Conservation (phyloP, 139 green algal genomes). For the Micromonas commoda region DNA sequence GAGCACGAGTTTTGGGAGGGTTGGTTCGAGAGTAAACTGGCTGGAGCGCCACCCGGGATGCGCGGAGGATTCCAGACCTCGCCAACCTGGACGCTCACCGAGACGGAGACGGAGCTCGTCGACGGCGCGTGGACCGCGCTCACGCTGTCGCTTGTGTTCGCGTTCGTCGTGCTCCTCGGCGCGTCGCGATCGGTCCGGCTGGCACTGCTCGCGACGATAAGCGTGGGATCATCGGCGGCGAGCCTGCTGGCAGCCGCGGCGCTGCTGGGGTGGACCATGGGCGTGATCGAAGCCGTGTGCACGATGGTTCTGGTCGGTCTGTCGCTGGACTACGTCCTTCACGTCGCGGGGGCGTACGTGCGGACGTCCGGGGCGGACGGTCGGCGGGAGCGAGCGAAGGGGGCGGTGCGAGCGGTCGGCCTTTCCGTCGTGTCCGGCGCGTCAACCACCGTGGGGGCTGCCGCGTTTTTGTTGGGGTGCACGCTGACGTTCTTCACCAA, state of each 20-base stretch:
- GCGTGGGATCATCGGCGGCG: conserved; percentile 2
- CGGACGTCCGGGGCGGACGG: not conserved
- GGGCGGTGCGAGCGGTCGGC: not conserved
- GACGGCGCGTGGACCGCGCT: not conserved
- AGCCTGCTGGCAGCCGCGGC: not conserved
- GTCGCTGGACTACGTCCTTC: conserved; percentile 16
- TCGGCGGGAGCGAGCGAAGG: not conserved
- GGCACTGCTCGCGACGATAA: not conserved
- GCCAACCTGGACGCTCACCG: not conserved
- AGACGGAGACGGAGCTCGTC: not conserved
- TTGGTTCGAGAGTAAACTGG: not conserved
- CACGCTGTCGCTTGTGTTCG: conserved; percentile 2
- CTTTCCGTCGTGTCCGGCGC: not conserved
- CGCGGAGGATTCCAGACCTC: conserved; percentile 3
- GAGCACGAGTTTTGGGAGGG: not conserved
- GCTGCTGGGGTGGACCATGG: conserved; percentile 10
- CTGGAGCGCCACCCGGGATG: not conserved
- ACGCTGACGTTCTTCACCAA: conserved; percentile 21
- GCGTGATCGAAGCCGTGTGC: conserved; percentile 26
- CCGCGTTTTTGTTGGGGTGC: conserved; percentile 7
- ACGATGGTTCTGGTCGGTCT: conserved; percentile 27
- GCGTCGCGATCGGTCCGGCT: not conserved
- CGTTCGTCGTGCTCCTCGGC: not conserved
- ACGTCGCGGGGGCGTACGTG: conserved; percentile 22
- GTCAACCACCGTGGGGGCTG: not conserved